Evolutionary conservation across 2,329 filamentous ascomycete genomes (phyloP).

Genomic region (Pleurostoma richardsiae): DNA sequence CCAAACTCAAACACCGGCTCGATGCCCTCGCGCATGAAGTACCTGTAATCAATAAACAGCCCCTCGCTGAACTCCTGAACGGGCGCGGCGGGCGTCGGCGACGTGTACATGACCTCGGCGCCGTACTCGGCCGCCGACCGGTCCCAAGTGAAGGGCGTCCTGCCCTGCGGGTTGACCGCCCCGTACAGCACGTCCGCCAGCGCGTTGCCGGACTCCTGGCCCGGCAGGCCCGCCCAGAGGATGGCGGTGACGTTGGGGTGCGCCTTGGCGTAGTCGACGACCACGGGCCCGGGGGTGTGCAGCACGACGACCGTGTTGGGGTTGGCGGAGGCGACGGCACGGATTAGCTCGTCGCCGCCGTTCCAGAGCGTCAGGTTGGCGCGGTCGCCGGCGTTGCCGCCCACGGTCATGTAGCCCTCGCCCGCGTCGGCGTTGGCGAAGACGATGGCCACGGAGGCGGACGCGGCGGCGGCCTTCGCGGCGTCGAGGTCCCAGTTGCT

Average conservation of each 20-base stretch:
- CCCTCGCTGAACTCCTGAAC: slow-evolving; percentile 70
- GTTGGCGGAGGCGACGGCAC: slow-evolving; percentile 59
- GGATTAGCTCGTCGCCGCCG: slow-evolving; percentile 67
- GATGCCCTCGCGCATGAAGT: slow-evolving; percentile 58
- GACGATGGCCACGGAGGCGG: slow-evolving; percentile 72
- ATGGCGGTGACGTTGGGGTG: slow-evolving; percentile 50
- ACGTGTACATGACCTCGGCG: slow-evolving; percentile 55
- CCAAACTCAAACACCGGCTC: slow-evolving; percentile 74
- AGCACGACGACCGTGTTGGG: slow-evolving; percentile 48
- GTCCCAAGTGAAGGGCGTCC: slow-evolving; percentile 79
- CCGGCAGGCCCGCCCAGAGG: slow-evolving; percentile 48
- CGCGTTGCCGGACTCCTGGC: slow-evolving; percentile 48
- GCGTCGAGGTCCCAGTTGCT: slow-evolving; percentile 41
- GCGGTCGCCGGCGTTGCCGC: slow-evolving; percentile 67
- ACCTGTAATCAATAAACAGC: slow-evolving; percentile 72
- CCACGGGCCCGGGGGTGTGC: slow-evolving; percentile 53
- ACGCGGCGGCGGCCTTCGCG: slow-evolving; percentile 41
- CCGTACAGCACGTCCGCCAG: slow-evolving; percentile 44
- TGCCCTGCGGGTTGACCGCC: slow-evolving; percentile 53
- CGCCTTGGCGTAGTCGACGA: slow-evolving; percentile 58
- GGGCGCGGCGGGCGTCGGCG: slow-evolving; percentile 37
- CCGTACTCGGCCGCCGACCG: slow-evolving; percentile 69
- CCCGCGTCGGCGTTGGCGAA: slow-evolving; percentile 79
- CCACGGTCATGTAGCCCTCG: slow-evolving; percentile 64
- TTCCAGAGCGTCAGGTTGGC: slow-evolving; percentile 72